Evolutionary conservation across 1,284 basidiomycete genomes (phyloP).

Genomic region (Cutaneotrichosporon sp.): DNA sequence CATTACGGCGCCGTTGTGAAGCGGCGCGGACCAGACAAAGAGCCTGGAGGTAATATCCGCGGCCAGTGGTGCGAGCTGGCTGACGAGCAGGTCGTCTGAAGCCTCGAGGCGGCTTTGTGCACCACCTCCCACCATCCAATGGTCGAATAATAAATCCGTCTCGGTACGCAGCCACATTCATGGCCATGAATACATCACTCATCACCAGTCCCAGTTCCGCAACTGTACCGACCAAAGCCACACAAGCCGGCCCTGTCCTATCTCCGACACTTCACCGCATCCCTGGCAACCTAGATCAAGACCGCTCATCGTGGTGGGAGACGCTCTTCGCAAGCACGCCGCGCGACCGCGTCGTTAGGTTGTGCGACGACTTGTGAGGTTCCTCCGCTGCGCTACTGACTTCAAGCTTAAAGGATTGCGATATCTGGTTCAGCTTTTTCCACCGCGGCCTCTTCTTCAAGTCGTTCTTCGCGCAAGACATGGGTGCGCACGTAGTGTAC

Average conservation of each 20-base stretch:
- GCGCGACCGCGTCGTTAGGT: background rate
- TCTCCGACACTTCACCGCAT: background rate
- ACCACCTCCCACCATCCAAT: background rate
- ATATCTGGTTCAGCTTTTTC: slow-evolving; percentile 34
- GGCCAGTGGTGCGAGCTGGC: background rate
- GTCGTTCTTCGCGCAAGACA: slow-evolving; percentile 16
- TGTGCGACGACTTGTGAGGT: slow-evolving; percentile 3
- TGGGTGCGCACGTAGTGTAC: slow-evolving; percentile 31
- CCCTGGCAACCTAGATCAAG: background rate
- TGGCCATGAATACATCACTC: background rate
- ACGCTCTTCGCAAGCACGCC: slow-evolving; percentile 6
- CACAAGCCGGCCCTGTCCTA: background rate
- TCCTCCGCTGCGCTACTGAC: background rate
- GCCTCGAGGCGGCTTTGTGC: slow-evolving; percentile 9
- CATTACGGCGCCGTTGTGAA: slow-evolving; percentile 24
- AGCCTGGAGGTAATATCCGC: slow-evolving; percentile 26
- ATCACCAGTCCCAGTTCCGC: background rate
- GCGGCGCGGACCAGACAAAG: slow-evolving; percentile 31
- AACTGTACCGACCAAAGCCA: background rate
- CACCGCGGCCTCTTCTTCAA: slow-evolving; percentile 30
- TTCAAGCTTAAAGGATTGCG: slow-evolving; percentile 24
- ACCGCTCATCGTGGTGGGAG: slow-evolving; percentile 12
- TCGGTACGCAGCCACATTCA: background rate
- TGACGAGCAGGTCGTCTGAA: slow-evolving; percentile 19
- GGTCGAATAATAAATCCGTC: background rate